phyloP scores from a whole-genome alignment of 306 rosid genomes.

The Rosa lucieae region DNA sequence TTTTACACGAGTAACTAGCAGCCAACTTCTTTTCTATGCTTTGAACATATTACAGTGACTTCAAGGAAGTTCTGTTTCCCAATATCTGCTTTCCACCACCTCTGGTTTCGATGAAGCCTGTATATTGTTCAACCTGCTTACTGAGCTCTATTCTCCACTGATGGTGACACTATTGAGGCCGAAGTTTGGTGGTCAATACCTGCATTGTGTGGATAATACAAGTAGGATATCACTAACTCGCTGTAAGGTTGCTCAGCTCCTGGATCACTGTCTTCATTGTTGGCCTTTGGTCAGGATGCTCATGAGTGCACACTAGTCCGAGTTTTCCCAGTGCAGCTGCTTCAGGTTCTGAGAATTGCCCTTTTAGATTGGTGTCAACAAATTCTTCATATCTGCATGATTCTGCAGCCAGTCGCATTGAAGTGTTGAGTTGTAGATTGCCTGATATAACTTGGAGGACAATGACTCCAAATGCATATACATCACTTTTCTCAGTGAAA shows the following conservation, averaged over 20 bases:
- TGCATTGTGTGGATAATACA: neutral
- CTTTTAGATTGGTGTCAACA: slow-evolving; percentile 54
- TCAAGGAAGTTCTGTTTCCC: neutral
- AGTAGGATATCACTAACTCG: slow-evolving; percentile 15
- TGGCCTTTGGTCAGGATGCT: slow-evolving; percentile 72
- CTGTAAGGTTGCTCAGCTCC: slow-evolving; percentile 44
- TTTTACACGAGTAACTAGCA: neutral
- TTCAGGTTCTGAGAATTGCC: slow-evolving; percentile 57
- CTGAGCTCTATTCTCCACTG: neutral
- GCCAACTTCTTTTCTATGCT: neutral
- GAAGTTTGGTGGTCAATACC: neutral
- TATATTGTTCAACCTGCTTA: slow-evolving; percentile 14
- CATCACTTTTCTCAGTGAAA: slow-evolving; percentile 84
- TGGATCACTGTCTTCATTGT: slow-evolving; percentile 47
- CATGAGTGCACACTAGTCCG: slow-evolving; percentile 64
- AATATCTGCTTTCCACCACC: slow-evolving; percentile 6
- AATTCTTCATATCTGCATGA: slow-evolving; percentile 54
- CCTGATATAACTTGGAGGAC: slow-evolving; percentile 83
- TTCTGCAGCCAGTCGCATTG: slow-evolving; percentile 53
- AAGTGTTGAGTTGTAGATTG: slow-evolving; percentile 45
- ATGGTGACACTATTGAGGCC: slow-evolving; percentile 7
- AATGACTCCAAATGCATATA: slow-evolving; percentile 88
- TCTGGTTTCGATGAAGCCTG: slow-evolving; percentile 15
- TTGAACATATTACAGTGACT: neutral
- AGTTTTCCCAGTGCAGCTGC: slow-evolving; percentile 61